Evolutionary conservation across 768 basidiomycete species (phyloP), one percentile per base, ranked within the genome.

Genomic region (Psilocybe sp.): DNA sequence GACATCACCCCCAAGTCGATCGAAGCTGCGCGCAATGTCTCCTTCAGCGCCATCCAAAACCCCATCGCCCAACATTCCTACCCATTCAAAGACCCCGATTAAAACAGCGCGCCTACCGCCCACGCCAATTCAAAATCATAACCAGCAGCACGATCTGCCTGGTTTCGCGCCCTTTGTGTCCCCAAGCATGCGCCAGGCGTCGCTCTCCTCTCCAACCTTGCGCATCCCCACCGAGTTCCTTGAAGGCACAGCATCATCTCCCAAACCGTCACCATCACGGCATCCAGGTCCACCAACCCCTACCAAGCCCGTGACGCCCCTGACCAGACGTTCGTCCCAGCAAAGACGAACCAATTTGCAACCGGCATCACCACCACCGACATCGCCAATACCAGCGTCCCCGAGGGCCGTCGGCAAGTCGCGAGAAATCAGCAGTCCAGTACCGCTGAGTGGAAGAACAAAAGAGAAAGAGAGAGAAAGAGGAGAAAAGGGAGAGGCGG

Each of bases 151-250:
- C 70, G 52, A 76, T 28, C 23, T 28, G 7, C 23, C 80, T 42
- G 82, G 81, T 43, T 75, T 74, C 61, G 76, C 79, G 44, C 77
- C 74, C 63, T 89, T 80, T 69, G 69, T 77, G 52, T 75, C 81
- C 39, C 87, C 87, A 39, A 87, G 86, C 34, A 67, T 89, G 52
- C 77, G 81, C 48, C 78, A 77, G 53, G 88, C 79, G 35, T 87
- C 89, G 41, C 76, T 85, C 73, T 90, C 88, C 49, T 87, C 87
- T 16, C 88, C 89, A 46, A 77, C 83, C 23, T 66, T 91, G 39
- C 83, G 13, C 79, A 79, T 32, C 59, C 72, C 18, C 73, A 73
- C 48, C 74, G 75, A 19, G 72, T 75, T 47, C 55, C 71, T 45
- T 66, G 76, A 55, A 70, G 74, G 55, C 61, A 72, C 32, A 77